A percentile compares a stretch with the other conserved stretches of the same genome.
Evolutionary conservation across 2,329 filamentous ascomycete species (phyloP).

Genomic region (Hysterium pulicare): DNA sequence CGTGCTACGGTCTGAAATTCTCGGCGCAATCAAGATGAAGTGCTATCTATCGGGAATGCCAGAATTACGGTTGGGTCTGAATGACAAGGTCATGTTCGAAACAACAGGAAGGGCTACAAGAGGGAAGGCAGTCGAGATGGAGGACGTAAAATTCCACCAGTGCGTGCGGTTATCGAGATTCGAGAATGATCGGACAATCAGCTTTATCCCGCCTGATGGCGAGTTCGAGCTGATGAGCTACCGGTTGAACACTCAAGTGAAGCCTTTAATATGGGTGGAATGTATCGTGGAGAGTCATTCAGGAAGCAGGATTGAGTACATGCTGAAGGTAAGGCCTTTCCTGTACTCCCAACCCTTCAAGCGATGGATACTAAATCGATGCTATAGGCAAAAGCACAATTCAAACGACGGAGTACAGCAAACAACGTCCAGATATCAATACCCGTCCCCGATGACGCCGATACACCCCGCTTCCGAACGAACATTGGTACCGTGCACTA

Average conservation of each 20-base stretch:
- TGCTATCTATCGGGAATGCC: slow-evolving; percentile 99
- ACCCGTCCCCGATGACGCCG: slow-evolving; percentile 94
- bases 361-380: slow-evolving; percentile 5
- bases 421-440: slow-evolving; percentile 99
- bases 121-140: slow-evolving; percentile 98
- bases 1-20: slow-evolving; percentile 90
- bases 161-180: slow-evolving; percentile 94
- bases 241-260: slow-evolving; percentile 96
- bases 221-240: slow-evolving; percentile 99
- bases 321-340: slow-evolving; percentile 69
- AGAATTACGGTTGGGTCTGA: slow-evolving; percentile 86
- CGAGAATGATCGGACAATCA: slow-evolving; percentile 98
- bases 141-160: slow-evolving; percentile 99
- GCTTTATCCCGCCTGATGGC: slow-evolving; percentile 96
- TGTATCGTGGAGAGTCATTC: slow-evolving; percentile 96
- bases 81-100: slow-evolving; percentile 99
- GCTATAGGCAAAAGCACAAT: slow-evolving; percentile 77
- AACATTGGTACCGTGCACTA: slow-evolving; percentile 98
- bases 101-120: slow-evolving; percentile 90
- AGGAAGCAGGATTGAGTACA: slow-evolving; percentile 94
- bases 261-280: slow-evolving; percentile 98
- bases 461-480: slow-evolving; percentile 91
- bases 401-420: slow-evolving; percentile 94
- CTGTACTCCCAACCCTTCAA: too few species aligned
- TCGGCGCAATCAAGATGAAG: slow-evolving; percentile 99